Evolutionary conservation across 1,284 basidiomycete genomes (phyloP), one percentile per base, ranked within the genome.

Genomic region (Sutorius eximius): DNA sequence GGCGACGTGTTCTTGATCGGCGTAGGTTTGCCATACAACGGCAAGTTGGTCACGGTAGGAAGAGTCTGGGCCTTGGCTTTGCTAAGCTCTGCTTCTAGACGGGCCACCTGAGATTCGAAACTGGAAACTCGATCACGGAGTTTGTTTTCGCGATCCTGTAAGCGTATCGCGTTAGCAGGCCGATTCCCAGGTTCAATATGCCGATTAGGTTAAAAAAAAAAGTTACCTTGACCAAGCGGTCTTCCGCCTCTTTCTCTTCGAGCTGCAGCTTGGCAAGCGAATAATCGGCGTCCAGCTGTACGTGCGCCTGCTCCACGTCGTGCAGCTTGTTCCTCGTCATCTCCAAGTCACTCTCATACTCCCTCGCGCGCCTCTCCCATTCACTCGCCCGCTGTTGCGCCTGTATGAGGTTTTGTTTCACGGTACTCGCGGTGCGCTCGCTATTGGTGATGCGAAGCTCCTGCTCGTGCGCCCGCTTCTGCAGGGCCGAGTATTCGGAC

Each of bases 301-400:
- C 67, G 18, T 82, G 80, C 0, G 74, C 77, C 63, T 87, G 82
- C 59, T 91, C 87, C 7, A 78, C 74, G 46, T 87, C 81, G 42
- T 91, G 86, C 15, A 89, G 67, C 62, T 80, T 79, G 45, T 80
- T 82, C 56, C 77, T 78, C 16, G 77, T 77, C 56, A 77, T 64
- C 62, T 87, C 84, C 16, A 90, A 69, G 55, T 85, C 78, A 18
- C 73, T 73, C 67, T 90, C 86, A 49, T 79, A 78, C 58, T 88
- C 86, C 63, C 84, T 85, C n/a, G 86, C 82, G 38, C 84, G 83
- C 60, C 79, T 80, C 71, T 92, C 89, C 88, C 88, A 91, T 61
- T 92, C 90, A 2, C 80, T 73, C 4, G 86, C 78, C 34, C 87
- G 87, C 65, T 89, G 86, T 59, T 91, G 86, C 27, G 86, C 84